Evolutionary conservation across 805 yeast species (phyloP).

Genomic region (Cyberlindnera amylophila): DNA sequence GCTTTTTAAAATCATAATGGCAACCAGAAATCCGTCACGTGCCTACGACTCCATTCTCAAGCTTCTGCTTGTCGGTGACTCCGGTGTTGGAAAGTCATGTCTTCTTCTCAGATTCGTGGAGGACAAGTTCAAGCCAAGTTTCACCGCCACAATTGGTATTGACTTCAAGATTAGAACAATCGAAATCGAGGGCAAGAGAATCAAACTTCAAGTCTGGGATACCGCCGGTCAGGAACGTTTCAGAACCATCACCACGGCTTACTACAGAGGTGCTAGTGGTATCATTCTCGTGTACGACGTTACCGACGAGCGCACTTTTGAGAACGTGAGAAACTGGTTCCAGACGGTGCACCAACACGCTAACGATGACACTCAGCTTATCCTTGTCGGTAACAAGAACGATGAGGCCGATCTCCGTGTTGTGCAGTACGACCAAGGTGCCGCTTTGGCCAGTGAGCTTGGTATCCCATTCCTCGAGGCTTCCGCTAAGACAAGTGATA

Average conservation of each 20-base stretch:
- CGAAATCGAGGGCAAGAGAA: conserved; percentile 86
- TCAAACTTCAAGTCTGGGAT: conserved; percentile 95
- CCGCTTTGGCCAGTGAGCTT: conserved; percentile 77
- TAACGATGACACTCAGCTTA: conserved; percentile 89
- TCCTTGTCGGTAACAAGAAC: conserved; percentile 93
- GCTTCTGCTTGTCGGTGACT: conserved; percentile 89
- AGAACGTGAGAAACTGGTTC: conserved; percentile 91
- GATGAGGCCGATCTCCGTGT: conserved; percentile 87
- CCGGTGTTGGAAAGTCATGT: conserved; percentile 89
- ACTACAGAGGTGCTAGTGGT: conserved; percentile 88
- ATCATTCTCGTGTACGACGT: conserved; percentile 81
- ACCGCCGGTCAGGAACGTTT: conserved; percentile 98
- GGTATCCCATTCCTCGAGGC: conserved; percentile 93
- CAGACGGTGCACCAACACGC: conserved; percentile 96
- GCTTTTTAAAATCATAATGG: conserved; percentile 19
- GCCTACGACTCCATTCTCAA: conserved; percentile 89
- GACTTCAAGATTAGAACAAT: conserved; percentile 97
- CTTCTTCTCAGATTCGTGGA: conserved; percentile 88
- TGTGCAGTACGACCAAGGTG: conserved; percentile 88
- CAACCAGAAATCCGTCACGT: conserved; percentile 62
- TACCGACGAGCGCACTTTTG: conserved; percentile 86
- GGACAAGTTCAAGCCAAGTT: conserved; percentile 93
- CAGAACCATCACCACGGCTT: conserved; percentile 91
- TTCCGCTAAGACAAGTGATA: conserved; percentile 88
- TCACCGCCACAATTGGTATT: conserved; percentile 96